Evolutionary conservation across 2,329 filamentous ascomycete species (phyloP).

Genomic region (Aureobasidium sp.): DNA sequence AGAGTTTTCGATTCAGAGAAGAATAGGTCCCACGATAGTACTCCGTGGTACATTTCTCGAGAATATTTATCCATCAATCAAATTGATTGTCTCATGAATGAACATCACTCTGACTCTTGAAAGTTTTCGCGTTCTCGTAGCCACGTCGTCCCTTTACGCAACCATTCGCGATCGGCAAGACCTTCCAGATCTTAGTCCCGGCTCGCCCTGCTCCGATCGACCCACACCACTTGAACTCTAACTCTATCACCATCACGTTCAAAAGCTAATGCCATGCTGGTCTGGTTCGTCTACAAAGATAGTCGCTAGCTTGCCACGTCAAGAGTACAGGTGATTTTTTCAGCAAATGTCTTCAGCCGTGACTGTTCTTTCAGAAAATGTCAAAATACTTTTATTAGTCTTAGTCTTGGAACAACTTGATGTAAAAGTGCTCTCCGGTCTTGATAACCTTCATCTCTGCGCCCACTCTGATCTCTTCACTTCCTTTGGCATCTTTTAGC

Average conservation of each 20-base stretch:
- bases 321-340: no score
- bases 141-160: neutral
- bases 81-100: no score
- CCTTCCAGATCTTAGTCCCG: neutral
- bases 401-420: conserved; percentile 14
- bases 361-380: neutral
- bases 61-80: no score
- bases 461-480: conserved; percentile 28
- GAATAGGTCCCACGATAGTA: neutral
- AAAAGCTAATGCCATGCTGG: no score
- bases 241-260: neutral
- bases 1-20: neutral
- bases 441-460: conserved; percentile 31
- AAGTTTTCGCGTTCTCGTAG: neutral
- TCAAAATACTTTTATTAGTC: neutral
- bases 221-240: neutral
- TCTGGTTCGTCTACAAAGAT: no score
- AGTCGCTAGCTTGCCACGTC: no score
- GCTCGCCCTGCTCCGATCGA: neutral
- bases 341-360: no score
- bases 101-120: neutral
- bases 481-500: conserved; percentile 30
- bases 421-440: conserved; percentile 31
- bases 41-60: neutral
- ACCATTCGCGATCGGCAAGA: neutral